Conservation (phyloP, 306 rosid species). For the Pueraria montana region DNA sequence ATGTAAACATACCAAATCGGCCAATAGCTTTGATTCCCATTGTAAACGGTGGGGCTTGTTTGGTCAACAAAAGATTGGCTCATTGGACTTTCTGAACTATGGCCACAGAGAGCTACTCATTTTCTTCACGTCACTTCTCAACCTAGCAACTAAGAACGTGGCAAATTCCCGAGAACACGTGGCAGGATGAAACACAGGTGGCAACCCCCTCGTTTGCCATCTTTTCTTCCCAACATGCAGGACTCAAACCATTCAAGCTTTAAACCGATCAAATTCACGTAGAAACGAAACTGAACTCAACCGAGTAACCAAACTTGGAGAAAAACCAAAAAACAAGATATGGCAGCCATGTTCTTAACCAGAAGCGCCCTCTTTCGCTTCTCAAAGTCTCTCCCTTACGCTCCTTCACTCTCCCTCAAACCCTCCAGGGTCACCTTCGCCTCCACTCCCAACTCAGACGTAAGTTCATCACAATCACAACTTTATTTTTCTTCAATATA, state of each 20-base stretch:
- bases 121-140: background rate
- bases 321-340: conserved; percentile 25
- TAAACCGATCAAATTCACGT: conserved; percentile 1
- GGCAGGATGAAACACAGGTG: conserved; percentile 28
- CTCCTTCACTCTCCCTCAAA: conserved; percentile 51
- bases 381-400: conserved; percentile 62
- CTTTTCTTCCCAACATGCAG: conserved; percentile 10
- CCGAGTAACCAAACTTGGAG: background rate
- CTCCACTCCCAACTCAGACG: conserved; percentile 64
- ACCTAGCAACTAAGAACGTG: conserved; percentile 26
- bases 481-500: background rate
- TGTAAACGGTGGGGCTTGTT: background rate
- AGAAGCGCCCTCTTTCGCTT: conserved; percentile 59
- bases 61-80: background rate
- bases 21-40: background rate
- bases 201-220: conserved; percentile 33
- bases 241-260: conserved; percentile 15
- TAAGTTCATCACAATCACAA: background rate
- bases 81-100: background rate
- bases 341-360: conserved; percentile 63
- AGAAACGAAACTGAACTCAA: background rate
- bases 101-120: background rate
- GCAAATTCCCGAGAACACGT: background rate
- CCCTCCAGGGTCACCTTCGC: conserved; percentile 64
- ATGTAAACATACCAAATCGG: background rate